Evolutionary conservation across 306 rosid species (phyloP), one percentile per base, ranked within the genome.

Genomic region (Bauhinia variegata): DNA sequence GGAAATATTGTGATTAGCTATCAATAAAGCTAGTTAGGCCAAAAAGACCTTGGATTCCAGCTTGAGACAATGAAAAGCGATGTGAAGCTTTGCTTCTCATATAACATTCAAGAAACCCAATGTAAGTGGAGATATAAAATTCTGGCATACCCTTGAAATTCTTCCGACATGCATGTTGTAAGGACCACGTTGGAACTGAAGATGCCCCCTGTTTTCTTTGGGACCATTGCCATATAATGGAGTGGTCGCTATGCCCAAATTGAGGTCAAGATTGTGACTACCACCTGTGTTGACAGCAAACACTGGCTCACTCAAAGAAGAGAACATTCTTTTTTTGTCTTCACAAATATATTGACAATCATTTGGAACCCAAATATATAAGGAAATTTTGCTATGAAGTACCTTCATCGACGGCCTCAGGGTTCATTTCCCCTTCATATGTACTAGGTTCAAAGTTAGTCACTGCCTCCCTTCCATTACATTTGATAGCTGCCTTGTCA

Each of bases 381-480:
- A 48, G 49, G 56, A 46, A 4, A 61, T 14, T 17, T 52, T 36
- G 67, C 51, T 67, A 49, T 15, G 23, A 37, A 19, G 19, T 59
- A 90, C 99, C 97, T 79, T 87, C 87, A 73, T 54, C 77, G 59
- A 77, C 74, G 53, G 82, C 76, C 46, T 77, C 86, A 8, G 87
- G 51, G 28, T 83, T 74, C 74, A 78, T 75, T 72, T 88, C 92
- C 46, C 95, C 87, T 68, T 79, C 87, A 65, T 95, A 95, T 34
- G 88, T 66, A 70, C 95, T 85, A 32, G 88, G 84, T 77, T 88
- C 97, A 73, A 95, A 95, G 91, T 95, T 95, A 46, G 99, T 95
- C 71, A 95, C 89, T 3, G 96, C 99, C 73, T 90, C 99, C 85
- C 92, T 89, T 75, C 99, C 99, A 64, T 90, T 95, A 79, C 95